These are phyloP conservation scores for Craterostigma plantagineum DNA, from an alignment of 257 asterid species.

Conservation along the genomic window DNA sequence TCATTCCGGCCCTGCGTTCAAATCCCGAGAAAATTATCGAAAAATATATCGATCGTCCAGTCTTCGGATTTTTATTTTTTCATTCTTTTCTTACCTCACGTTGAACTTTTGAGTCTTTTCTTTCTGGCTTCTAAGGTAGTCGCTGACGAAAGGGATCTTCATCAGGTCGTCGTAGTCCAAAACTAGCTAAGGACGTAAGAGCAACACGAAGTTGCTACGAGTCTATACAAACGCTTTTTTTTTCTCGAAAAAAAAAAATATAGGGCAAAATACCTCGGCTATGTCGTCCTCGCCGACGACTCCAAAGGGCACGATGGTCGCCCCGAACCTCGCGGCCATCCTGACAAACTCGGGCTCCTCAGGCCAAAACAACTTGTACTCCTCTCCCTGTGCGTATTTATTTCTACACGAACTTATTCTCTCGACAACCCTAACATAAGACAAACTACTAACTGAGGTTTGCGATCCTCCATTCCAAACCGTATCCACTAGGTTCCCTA, in stretches of 20 bases:
- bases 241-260: background rate
- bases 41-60: background rate
- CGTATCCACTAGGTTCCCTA: no score
- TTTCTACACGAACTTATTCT: no score
- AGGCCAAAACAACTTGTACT: constrained; percentile 81
- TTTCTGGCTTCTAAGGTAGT: constrained; percentile 27
- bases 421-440: no score
- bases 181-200: constrained; percentile 28
- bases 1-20: constrained; percentile 29
- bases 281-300: constrained; percentile 89
- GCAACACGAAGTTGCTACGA: background rate
- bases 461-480: no score
- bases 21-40: background rate
- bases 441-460: no score
- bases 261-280: constrained; percentile 38
- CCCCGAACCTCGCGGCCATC: constrained; percentile 91
- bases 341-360: constrained; percentile 88
- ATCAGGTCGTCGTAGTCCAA: constrained; percentile 64
- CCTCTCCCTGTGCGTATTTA: constrained; percentile 61
- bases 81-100: constrained; percentile 34
- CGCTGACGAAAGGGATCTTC: constrained; percentile 46
- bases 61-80: no score
- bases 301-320: constrained; percentile 89
- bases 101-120: constrained; percentile 14
- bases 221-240: background rate